Conservation (phyloP, 805 yeast genomes). For the Saccharomycopsis schoenii region DNA sequence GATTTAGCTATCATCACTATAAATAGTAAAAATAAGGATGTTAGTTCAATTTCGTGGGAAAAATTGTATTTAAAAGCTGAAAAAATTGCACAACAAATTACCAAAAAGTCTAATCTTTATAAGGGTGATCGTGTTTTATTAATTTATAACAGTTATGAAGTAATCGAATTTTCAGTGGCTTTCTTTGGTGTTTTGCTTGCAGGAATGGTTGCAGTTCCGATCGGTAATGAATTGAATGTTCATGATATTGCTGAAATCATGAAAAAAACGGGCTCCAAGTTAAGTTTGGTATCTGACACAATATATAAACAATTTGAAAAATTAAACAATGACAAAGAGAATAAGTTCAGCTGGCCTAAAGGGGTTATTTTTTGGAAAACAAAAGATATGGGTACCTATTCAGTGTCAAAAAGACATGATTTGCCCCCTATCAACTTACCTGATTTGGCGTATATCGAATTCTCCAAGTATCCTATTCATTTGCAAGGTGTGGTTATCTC, state of each 20-base stretch:
- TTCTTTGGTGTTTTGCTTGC: slow-evolving; percentile 87
- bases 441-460: slow-evolving; percentile 89
- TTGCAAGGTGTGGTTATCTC: slow-evolving; percentile 88
- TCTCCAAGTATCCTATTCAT: slow-evolving; percentile 78
- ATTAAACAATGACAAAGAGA: slow-evolving; percentile 34
- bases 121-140: slow-evolving; percentile 78
- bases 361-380: slow-evolving; percentile 74
- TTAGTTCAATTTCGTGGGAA: slow-evolving; percentile 75
- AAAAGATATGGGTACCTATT: slow-evolving; percentile 71
- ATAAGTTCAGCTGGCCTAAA: slow-evolving; percentile 57
- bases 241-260: slow-evolving; percentile 65
- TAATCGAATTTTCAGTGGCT: slow-evolving; percentile 78
- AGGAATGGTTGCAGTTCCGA: slow-evolving; percentile 90
- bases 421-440: slow-evolving; percentile 63
- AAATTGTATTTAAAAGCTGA: slow-evolving; percentile 75
- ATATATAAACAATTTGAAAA: slow-evolving; percentile 69
- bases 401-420: slow-evolving; percentile 43
- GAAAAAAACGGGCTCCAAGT: slow-evolving; percentile 62
- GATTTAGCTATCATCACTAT: slow-evolving; percentile 65
- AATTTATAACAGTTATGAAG: slow-evolving; percentile 75
- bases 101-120: slow-evolving; percentile 55
- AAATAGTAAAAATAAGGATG: slow-evolving; percentile 76
- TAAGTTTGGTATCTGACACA: slow-evolving; percentile 72
- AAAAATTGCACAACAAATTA: slow-evolving; percentile 76
- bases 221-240: slow-evolving; percentile 62